A percentile compares a stretch with the other conserved stretches of the same genome.
These are phyloP conservation scores for Colletotrichum aenigma DNA, from an alignment of 2,329 filamentous ascomycete species.

Conservation along the genomic window DNA sequence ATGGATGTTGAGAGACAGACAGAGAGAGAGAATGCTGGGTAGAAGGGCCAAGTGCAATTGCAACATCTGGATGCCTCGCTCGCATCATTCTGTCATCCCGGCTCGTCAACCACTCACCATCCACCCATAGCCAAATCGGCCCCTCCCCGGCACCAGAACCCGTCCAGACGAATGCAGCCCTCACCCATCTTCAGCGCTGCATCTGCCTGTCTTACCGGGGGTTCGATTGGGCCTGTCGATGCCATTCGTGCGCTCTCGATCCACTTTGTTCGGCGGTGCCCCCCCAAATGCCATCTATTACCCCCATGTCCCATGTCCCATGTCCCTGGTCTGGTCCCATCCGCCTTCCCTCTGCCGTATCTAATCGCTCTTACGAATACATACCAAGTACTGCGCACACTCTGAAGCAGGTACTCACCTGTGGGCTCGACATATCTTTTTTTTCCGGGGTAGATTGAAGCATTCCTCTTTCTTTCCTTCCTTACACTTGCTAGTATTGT, in stretches of 20 bases:
- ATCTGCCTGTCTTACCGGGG: background rate
- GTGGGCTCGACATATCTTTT: background rate
- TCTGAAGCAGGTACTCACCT: background rate
- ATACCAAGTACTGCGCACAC: background rate
- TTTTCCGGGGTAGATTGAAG: background rate
- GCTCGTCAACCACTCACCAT: background rate
- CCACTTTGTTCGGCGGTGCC: slow-evolving; percentile 1
- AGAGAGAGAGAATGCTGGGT: background rate
- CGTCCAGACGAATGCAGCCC: background rate
- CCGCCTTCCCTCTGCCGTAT: background rate
- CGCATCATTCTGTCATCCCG: background rate
- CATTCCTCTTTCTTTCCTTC: background rate
- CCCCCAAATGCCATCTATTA: background rate
- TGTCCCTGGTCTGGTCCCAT: background rate
- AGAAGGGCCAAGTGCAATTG: background rate
- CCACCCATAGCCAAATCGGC: background rate
- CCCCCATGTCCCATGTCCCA: background rate
- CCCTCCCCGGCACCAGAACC: background rate
- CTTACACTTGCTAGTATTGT: background rate
- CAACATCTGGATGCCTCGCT: slow-evolving; percentile 8
- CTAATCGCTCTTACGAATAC: slow-evolving; percentile 9
- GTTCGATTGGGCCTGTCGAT: background rate
- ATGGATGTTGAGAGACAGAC: background rate
- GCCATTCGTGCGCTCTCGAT: background rate
- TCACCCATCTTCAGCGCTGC: background rate